Conservation (phyloP, 208 protist species). For the Angomonas ambiguus region DNA sequence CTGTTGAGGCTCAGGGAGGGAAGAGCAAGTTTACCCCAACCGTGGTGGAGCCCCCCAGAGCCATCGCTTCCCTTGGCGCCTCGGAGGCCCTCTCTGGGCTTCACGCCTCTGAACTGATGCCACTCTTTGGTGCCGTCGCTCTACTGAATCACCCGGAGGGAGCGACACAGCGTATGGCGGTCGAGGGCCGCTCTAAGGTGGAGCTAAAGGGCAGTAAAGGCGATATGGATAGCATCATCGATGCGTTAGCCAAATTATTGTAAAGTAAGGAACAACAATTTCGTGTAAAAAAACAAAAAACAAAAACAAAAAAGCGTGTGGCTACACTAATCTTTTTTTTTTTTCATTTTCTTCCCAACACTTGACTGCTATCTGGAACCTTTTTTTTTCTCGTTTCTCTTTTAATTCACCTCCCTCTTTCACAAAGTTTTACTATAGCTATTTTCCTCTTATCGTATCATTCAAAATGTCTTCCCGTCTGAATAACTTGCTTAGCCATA, state of each 20-base stretch:
- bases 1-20: background rate
- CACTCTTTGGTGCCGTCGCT: slow-evolving; percentile 40
- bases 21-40: background rate
- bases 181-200: slow-evolving; percentile 13
- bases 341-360: slow-evolving; percentile 1
- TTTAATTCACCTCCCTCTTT: background rate
- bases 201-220: slow-evolving; percentile 7
- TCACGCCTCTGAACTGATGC: slow-evolving; percentile 25
- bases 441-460: slow-evolving; percentile 5
- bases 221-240: slow-evolving; percentile 24
- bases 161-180: background rate
- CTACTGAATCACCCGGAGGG: slow-evolving; percentile 18
- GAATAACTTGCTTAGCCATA: slow-evolving; percentile 76
- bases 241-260: slow-evolving; percentile 19
- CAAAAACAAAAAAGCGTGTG: no score
- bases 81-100: background rate
- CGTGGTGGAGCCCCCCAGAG: background rate
- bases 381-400: slow-evolving; percentile 8
- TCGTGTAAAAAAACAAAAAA: slow-evolving; percentile 2
- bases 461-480: slow-evolving; percentile 57
- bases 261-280: background rate
- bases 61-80: background rate
- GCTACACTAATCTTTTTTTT: slow-evolving; percentile 5
- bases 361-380: background rate
- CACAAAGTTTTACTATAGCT: slow-evolving; percentile 1